Evolutionary conservation across 1,284 basidiomycete species (phyloP).

Genomic region (Cutaneotrichosporon daszewskae): DNA sequence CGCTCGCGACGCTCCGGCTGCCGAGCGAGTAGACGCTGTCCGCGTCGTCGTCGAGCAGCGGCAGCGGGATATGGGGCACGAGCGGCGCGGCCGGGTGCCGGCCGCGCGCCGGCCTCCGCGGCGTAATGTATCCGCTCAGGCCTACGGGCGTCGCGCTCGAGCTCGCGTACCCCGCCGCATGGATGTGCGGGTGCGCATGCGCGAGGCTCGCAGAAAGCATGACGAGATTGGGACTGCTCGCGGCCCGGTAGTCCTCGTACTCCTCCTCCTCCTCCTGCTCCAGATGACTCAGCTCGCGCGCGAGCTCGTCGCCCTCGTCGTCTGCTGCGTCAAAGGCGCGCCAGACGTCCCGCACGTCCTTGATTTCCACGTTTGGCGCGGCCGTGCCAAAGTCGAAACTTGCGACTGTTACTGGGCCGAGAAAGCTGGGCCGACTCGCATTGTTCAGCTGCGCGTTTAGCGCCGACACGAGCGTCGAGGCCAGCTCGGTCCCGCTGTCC

Average conservation of each 20-base stretch:
- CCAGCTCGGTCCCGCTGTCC: slow-evolving; percentile 53
- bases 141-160: no score
- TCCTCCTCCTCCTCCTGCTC: not conserved
- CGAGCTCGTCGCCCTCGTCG: slow-evolving; percentile 54
- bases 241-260: not conserved
- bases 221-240: not conserved
- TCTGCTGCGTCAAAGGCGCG: slow-evolving; percentile 80
- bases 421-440: slow-evolving; percentile 76
- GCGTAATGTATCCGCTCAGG: not conserved
- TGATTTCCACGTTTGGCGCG: slow-evolving; percentile 78
- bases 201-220: no score
- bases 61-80: not conserved
- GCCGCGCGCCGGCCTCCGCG: not conserved
- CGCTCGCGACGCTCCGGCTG: slow-evolving; percentile 20
- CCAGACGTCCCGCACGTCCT: slow-evolving; percentile 89
- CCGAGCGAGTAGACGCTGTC: slow-evolving; percentile 23
- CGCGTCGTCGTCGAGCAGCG: slow-evolving; percentile 11
- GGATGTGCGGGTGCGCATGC: no score
- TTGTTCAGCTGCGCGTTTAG: slow-evolving; percentile 73
- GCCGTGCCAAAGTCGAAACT: slow-evolving; percentile 80
- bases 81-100: not conserved
- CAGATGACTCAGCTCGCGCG: slow-evolving; percentile 2
- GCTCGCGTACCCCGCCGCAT: no score
- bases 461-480: slow-evolving; percentile 63
- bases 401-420: slow-evolving; percentile 81